These are phyloP conservation scores for Eucalyptus urophylla DNA, from an alignment of 345 rosid species.

Conservation along the genomic window DNA sequence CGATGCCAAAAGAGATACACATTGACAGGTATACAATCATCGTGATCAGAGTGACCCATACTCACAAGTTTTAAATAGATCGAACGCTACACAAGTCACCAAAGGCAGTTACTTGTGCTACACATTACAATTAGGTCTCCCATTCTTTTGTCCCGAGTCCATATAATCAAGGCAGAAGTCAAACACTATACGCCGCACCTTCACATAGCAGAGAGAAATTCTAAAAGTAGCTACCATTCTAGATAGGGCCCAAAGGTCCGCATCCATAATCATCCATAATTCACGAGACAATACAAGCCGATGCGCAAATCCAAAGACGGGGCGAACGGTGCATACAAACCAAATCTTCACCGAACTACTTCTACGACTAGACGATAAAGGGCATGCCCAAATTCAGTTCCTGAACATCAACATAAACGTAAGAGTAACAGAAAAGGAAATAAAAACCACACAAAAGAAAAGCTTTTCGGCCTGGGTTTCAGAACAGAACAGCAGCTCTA, in stretches of 20 bases:
- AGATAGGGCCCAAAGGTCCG: not conserved
- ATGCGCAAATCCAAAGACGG: not conserved
- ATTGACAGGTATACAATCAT: not conserved
- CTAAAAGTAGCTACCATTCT: not conserved
- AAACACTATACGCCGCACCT: not conserved
- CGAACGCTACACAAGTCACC: not conserved
- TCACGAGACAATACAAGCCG: not conserved
- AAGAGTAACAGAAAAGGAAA: not conserved
- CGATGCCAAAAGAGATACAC: not conserved
- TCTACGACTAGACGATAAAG: not conserved
- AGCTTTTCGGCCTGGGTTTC: not conserved
- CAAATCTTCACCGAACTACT: not conserved
- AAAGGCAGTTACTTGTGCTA: not conserved
- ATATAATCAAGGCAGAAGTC: not conserved
- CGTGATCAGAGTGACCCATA: not conserved
- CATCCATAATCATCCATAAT: not conserved
- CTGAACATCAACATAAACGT: not conserved
- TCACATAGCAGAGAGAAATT: not conserved
- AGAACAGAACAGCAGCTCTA: not conserved
- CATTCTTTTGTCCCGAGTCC: not conserved
- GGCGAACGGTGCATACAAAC: not conserved
- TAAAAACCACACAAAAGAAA: not conserved
- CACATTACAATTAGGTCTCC: not conserved
- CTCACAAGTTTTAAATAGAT: not conserved
- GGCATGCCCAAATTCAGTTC: not conserved